These are phyloP conservation scores for Centella asiatica DNA, from an alignment of 129 eudicot genomes.

Conservation along the genomic window DNA sequence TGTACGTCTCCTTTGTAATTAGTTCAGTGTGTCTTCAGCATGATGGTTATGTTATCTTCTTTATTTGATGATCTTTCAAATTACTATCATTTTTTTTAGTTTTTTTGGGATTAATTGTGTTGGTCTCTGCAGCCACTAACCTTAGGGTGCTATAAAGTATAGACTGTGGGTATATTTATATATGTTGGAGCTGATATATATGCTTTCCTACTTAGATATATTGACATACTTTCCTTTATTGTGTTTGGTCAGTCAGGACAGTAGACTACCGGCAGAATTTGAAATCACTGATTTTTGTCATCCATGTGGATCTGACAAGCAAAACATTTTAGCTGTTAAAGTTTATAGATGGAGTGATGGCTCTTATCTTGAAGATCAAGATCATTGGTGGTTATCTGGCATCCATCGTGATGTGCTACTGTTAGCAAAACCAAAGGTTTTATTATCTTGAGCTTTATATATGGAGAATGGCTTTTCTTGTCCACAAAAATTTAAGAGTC, in stretches of 20 bases:
- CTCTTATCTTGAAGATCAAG: conserved; percentile 99
- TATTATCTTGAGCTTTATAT: background rate
- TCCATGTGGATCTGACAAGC: conserved; percentile 66
- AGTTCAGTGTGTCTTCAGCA: too few species aligned
- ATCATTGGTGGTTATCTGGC: conserved; percentile 99
- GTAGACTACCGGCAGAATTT: conserved; percentile 95
- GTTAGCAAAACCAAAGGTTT: conserved; percentile 86
- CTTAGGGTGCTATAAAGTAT: too few species aligned
- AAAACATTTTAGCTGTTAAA: conserved; percentile 78
- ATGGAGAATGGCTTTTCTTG: background rate
- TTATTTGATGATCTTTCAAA: too few species aligned
- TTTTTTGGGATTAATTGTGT: too few species aligned
- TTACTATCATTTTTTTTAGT: too few species aligned
- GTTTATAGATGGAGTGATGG: conserved; percentile 96
- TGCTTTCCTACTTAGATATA: background rate
- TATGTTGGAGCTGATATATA: background rate
- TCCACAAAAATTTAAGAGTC: too few species aligned
- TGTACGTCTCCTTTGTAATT: too few species aligned
- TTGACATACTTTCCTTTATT: conserved; percentile 11
- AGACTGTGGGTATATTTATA: background rate
- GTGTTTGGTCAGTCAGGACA: conserved; percentile 71
- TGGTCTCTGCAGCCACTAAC: too few species aligned
- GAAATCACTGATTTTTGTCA: conserved; percentile 77
- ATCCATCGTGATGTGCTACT: conserved; percentile 95
- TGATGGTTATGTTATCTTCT: too few species aligned